phyloP scores from a whole-genome alignment of 163 green algal species.

The Dunaliella salina region DNA sequence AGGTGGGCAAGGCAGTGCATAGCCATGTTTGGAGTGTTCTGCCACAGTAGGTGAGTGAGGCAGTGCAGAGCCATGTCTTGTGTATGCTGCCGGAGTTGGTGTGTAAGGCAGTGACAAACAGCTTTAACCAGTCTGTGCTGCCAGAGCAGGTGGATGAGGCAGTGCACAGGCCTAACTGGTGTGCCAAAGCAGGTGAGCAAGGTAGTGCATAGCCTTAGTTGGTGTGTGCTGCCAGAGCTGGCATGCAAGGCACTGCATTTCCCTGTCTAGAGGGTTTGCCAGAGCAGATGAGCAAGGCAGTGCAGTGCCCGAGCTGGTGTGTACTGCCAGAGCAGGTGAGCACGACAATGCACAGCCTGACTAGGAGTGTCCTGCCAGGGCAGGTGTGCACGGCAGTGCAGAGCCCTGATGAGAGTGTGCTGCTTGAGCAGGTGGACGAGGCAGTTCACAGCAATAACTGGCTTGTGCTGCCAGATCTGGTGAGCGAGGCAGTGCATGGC shows the following conservation, averaged over 20 bases:
- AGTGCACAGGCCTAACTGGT: not conserved
- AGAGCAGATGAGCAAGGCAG: constrained; percentile 19
- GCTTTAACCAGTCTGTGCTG: constrained; percentile 68
- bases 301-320: not conserved
- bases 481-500: not conserved
- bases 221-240: not conserved
- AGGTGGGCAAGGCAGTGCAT: constrained; percentile 7
- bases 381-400: too few relatives aligned
- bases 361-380: constrained; percentile 10
- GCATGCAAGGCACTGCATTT: constrained; percentile 57
- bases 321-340: not conserved
- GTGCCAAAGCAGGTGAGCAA: not conserved
- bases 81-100: not conserved
- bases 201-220: not conserved
- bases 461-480: not conserved
- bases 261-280: constrained; percentile 69
- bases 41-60: not conserved
- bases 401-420: constrained; percentile 69
- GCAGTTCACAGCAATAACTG: not conserved
- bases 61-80: not conserved
- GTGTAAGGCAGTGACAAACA: constrained; percentile 59
- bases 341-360: not conserved
- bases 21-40: not conserved
- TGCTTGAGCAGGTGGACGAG: constrained; percentile 44
- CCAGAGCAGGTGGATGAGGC: constrained; percentile 25